These are phyloP conservation scores for Coprinellus micaceus DNA, from an alignment of 768 basidiomycete species.

Conservation along the genomic window DNA sequence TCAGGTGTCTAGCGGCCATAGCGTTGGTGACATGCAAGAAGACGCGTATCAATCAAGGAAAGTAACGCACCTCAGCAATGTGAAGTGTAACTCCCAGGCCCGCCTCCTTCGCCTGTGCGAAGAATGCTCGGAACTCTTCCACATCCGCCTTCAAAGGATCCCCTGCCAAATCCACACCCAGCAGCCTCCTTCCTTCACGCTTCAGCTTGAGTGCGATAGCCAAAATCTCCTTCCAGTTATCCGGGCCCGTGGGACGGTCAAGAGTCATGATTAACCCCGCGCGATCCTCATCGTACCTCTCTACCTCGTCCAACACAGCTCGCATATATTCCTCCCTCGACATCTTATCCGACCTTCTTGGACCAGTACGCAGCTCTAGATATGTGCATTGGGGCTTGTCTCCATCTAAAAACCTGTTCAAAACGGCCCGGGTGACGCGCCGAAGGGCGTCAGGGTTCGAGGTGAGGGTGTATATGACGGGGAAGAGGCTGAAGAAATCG, in stretches of 20 bases:
- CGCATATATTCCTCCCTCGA: constrained; percentile 56
- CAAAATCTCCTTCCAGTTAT: constrained; percentile 53
- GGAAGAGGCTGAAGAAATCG: constrained; percentile 75
- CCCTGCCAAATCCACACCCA: constrained; percentile 81
- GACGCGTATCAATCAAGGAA: neutral
- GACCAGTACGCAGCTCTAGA: constrained; percentile 83
- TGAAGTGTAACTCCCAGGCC: constrained; percentile 77
- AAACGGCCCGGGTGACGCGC: constrained; percentile 60
- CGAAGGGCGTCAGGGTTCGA: constrained; percentile 53
- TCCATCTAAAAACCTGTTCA: constrained; percentile 56
- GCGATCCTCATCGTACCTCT: constrained; percentile 45
- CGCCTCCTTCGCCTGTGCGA: constrained; percentile 50
- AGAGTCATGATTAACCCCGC: constrained; percentile 70
- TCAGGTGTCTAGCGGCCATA: constrained; percentile 34
- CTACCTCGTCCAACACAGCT: constrained; percentile 62
- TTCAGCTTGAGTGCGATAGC: constrained; percentile 53
- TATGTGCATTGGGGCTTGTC: constrained; percentile 56
- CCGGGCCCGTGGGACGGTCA: constrained; percentile 63
- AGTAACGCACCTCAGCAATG: constrained; percentile 66
- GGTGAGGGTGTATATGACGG: constrained; percentile 75
- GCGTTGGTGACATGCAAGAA: no score
- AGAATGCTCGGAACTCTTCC: constrained; percentile 43
- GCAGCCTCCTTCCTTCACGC: constrained; percentile 54
- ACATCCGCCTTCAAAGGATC: constrained; percentile 65
- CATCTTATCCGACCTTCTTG: constrained; percentile 57